Evolutionary conservation across 2,329 filamentous ascomycete genomes (phyloP), one percentile per base, ranked within the genome.

Genomic region (Curvularia spicifera): DNA sequence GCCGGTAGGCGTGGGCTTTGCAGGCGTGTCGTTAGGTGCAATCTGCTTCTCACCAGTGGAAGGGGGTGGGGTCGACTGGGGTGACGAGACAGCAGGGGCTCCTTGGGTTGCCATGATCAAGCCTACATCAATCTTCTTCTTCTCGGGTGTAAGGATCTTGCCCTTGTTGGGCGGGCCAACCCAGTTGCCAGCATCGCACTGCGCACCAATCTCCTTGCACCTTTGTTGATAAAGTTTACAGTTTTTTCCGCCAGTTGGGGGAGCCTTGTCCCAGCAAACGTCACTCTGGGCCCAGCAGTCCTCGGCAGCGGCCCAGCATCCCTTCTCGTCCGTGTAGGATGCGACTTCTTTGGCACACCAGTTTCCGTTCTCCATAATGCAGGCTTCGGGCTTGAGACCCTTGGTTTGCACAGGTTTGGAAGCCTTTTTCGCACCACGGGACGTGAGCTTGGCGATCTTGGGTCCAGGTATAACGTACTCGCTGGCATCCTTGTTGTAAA

Each of bases 271-370:
- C 76, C 84, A 91, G 80, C 90, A 92, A n/a, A 65, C 70, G 2
- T 82, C 75, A 29, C 78, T 76, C 77, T 91, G 87, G 26, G 75
- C 71, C 80, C 82, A 91, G 81, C 78, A 80, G 10, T 76, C 61
- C 57, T 76, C 63, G 13, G 56, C 61, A 1, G 76, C 65, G 24
- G 70, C 80, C 85, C 86, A 91, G 80, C 89, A 91, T 13, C 82
- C 82, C 1, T 70, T 70, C 70, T 87, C 80, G 44, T 79, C 78
- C 4, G 76, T 78, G 77, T 89, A 91, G 8, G 76, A 67, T 0
- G 83, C 73, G 1, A 91, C 81, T 69, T 90, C 83, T 58, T 82
- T 79, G 51, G 83, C 88, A 75, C 87, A 90, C 89, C 89, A 92
- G 78, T 92, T 91, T 57, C 80, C 89, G 71, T 90, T 91, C 70